Conservation (phyloP, 176 grass and related monocot species). For the Triticum aestivum region DNA sequence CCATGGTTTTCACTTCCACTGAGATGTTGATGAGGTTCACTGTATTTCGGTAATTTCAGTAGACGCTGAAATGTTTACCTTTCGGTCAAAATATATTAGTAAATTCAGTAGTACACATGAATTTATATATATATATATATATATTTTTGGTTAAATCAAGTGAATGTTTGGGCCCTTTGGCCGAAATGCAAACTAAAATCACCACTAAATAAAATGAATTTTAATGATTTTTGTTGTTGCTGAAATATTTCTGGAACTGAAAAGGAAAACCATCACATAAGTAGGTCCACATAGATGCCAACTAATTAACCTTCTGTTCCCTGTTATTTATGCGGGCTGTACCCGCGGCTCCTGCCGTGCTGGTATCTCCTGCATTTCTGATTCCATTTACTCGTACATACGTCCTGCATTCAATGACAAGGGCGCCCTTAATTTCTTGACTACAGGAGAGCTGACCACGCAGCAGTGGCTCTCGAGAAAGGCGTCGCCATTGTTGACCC, state of each 20-base stretch:
- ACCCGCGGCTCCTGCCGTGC: background rate
- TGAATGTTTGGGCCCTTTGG: background rate
- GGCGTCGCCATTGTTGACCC: slow-evolving; percentile 34
- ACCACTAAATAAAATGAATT: background rate
- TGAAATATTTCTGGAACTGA: background rate
- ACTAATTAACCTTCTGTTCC: no score
- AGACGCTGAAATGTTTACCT: no score
- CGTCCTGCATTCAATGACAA: slow-evolving; percentile 14
- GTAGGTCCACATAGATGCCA: no score
- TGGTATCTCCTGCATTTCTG: slow-evolving; percentile 9
- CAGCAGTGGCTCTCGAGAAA: slow-evolving; percentile 14
- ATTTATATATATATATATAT: no score
- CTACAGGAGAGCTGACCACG: slow-evolving; percentile 37
- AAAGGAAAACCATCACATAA: background rate
- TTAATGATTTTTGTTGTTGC: background rate
- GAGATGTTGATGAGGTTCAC: no score
- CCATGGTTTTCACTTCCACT: no score
- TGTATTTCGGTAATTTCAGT: no score
- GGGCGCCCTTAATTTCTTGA: slow-evolving; percentile 28
- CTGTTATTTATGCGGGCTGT: background rate
- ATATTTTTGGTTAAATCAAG: background rate
- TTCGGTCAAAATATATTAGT: no score
- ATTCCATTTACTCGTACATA: background rate
- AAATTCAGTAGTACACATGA: no score
- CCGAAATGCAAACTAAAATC: background rate